These are phyloP conservation scores for Thelonectria olida DNA, from an alignment of 2,329 filamentous ascomycete species.

Conservation along the genomic window DNA sequence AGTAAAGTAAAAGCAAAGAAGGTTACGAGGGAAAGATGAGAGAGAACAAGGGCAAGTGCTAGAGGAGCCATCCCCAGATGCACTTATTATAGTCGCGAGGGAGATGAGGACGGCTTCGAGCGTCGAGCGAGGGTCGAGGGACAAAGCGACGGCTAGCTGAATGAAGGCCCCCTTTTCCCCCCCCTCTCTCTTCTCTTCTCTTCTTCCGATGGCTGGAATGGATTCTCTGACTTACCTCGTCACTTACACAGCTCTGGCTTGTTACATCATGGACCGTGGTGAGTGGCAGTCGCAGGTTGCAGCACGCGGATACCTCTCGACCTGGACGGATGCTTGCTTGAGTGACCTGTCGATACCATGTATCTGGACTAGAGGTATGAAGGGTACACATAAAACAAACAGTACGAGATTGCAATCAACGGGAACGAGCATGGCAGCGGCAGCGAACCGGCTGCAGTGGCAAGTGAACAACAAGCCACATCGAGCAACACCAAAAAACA, in stretches of 20 bases:
- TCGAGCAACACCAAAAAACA: slow-evolving; percentile 1
- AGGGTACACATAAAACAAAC: not conserved
- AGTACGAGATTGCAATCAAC: not conserved
- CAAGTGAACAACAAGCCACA: not conserved
- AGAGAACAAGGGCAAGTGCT: slow-evolving; percentile 5
- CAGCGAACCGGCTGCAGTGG: slow-evolving; percentile 22
- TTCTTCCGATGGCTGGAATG: not conserved
- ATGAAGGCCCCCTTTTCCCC: slow-evolving; percentile 16
- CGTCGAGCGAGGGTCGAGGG: not conserved
- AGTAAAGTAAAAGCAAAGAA: not conserved
- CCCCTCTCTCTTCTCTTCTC: not conserved
- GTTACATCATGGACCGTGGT: slow-evolving; percentile 15
- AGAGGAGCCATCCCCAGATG: slow-evolving; percentile 15
- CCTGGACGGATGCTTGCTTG: slow-evolving; percentile 11
- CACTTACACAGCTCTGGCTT: slow-evolving; percentile 20
- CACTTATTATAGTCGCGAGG: slow-evolving; percentile 23
- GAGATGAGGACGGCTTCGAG: slow-evolving; percentile 8
- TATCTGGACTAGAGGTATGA: no score
- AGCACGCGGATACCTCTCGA: slow-evolving; percentile 9
- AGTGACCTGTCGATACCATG: no score
- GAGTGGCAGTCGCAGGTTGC: not conserved
- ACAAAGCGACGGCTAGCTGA: slow-evolving; percentile 15
- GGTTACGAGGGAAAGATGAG: slow-evolving; percentile 5
- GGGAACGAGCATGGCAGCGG: not conserved
- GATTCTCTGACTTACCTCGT: not conserved